Conservation (phyloP, 2,329 filamentous ascomycete genomes). For the Pleurostoma richardsiae region DNA sequence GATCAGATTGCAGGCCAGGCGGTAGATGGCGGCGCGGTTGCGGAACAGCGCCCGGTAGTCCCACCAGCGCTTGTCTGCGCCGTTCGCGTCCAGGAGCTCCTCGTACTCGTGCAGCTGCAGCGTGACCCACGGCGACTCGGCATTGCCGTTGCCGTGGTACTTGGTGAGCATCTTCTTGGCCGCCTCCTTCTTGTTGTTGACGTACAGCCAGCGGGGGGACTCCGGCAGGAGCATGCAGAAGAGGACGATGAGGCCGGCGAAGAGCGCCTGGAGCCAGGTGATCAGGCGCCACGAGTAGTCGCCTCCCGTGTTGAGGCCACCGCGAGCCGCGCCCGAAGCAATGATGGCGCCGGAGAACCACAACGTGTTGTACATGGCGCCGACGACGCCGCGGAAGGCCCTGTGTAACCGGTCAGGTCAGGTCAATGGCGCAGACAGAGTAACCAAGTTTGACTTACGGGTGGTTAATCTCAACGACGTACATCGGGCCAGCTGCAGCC, state of each 20-base stretch:
- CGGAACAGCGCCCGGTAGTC: conserved; percentile 38
- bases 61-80: conserved; percentile 38
- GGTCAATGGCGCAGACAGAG: not conserved
- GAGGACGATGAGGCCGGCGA: conserved; percentile 30
- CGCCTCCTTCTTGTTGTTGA: conserved; percentile 19
- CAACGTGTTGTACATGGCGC: conserved; percentile 35
- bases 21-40: conserved; percentile 28
- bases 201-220: conserved; percentile 24
- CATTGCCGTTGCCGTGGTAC: conserved; percentile 32
- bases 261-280: conserved; percentile 37
- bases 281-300: conserved; percentile 34
- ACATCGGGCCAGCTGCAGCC: conserved; percentile 40
- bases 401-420: conserved; percentile 15
- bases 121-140: conserved; percentile 29
- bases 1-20: conserved; percentile 32
- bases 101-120: conserved; percentile 35
- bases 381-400: conserved; percentile 36
- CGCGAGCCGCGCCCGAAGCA: conserved; percentile 41
- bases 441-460: not conserved
- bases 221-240: conserved; percentile 24
- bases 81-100: conserved; percentile 30
- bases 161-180: conserved; percentile 22
- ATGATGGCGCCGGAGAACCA: conserved; percentile 45
- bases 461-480: conserved; percentile 42
- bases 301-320: conserved; percentile 30